phyloP scores from a whole-genome alignment of 106 monocot genomes.

The Amphibolis antarctica region DNA sequence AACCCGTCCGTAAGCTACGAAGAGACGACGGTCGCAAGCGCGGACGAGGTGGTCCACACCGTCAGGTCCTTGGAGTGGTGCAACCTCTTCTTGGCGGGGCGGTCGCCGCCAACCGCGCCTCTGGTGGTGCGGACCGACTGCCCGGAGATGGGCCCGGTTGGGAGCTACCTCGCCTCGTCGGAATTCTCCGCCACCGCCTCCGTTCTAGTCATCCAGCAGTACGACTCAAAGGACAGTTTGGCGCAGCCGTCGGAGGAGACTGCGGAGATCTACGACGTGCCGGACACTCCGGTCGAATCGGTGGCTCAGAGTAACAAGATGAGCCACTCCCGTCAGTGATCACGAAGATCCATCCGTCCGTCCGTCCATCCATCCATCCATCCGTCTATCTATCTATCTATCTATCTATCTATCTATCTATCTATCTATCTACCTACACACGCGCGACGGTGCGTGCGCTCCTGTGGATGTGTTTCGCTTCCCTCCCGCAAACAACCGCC shows the following conservation, averaged over 20 bases:
- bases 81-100: constrained; percentile 18
- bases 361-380: no score
- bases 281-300: constrained; percentile 9
- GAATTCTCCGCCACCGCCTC: constrained; percentile 19
- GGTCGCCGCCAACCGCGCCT: background rate
- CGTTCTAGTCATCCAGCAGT: constrained; percentile 18
- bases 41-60: background rate
- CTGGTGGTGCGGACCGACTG: constrained; percentile 9
- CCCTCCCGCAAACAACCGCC: no score
- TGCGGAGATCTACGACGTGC: background rate
- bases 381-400: no score
- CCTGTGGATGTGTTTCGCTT: no score
- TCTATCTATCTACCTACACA: no score
- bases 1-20: no score
- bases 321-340: no score
- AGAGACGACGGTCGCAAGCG: background rate
- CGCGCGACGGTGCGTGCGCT: no score
- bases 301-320: no score
- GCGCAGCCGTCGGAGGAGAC: constrained; percentile 2
- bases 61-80: constrained; percentile 7
- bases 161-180: constrained; percentile 17
- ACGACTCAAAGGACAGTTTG: constrained; percentile 6
- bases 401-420: no score
- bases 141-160: constrained; percentile 17
- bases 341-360: no score